These are phyloP conservation scores for Larix kaempferi DNA, from an alignment of 75 land plant species.

Conservation along the genomic window DNA sequence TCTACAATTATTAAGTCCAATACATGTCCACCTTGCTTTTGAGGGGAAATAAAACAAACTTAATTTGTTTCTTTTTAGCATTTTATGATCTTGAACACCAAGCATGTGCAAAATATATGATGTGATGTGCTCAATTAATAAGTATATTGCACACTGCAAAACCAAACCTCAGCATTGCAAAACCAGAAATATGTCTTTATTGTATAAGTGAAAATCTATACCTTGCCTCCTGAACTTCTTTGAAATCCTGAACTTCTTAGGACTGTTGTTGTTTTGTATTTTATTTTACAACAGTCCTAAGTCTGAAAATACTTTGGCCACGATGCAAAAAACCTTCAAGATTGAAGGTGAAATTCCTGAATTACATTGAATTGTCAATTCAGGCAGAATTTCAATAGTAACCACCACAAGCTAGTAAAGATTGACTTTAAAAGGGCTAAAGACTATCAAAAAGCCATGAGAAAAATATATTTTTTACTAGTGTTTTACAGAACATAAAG, in stretches of 20 bases:
- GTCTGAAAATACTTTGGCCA: too few species aligned
- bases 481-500: too few species aligned
- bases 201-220: not conserved
- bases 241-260: constrained; percentile 30
- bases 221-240: constrained; percentile 9
- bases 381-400: too few species aligned
- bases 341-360: too few species aligned
- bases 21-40: not conserved
- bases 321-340: too few species aligned
- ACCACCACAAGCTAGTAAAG: too few species aligned
- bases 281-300: too few species aligned
- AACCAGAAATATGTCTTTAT: not conserved
- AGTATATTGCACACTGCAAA: not conserved
- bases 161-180: not conserved
- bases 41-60: not conserved
- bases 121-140: not conserved
- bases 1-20: not conserved
- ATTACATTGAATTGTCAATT: too few species aligned
- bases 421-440: too few species aligned
- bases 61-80: not conserved
- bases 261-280: too few species aligned
- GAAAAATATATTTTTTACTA: too few species aligned
- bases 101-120: not conserved
- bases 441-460: too few species aligned
- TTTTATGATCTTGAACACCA: not conserved